These are phyloP conservation scores for Clonostachys chloroleuca DNA, from an alignment of 2,329 filamentous ascomycete genomes.

Conservation along the genomic window DNA sequence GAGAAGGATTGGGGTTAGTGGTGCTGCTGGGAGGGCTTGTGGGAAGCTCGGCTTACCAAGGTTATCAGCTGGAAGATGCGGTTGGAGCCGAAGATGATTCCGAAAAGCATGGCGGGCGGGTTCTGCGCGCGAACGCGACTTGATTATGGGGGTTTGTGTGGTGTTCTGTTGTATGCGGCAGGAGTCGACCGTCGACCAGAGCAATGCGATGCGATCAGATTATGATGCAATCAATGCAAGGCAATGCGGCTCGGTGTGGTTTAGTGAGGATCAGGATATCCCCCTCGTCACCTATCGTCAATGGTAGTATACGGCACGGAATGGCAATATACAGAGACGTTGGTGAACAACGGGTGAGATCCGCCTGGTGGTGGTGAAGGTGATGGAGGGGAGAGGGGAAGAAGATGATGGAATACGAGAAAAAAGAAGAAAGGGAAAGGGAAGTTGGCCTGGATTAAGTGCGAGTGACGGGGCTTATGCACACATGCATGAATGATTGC, in stretches of 20 bases:
- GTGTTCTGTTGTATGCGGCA: neutral
- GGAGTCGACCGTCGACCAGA: too few relatives aligned
- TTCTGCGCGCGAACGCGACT: constrained; percentile 1
- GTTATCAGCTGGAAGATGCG: constrained; percentile 60
- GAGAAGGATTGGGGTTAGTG: neutral
- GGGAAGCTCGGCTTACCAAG: constrained; percentile 38
- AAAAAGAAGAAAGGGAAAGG: neutral
- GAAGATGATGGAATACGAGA: neutral
- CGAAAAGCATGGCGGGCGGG: constrained; percentile 52
- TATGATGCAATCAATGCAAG: too few relatives aligned
- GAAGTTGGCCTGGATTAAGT: neutral
- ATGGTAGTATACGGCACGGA: too few relatives aligned
- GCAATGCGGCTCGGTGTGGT: too few relatives aligned
- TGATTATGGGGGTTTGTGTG: neutral
- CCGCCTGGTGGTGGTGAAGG: neutral
- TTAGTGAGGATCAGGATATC: too few relatives aligned
- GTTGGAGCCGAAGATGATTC: constrained; percentile 58
- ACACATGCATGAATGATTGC: too few relatives aligned
- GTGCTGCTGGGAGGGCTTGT: neutral
- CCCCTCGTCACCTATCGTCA: too few relatives aligned
- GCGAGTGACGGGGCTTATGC: too few relatives aligned
- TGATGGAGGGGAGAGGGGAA: neutral
- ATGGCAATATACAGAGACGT: too few relatives aligned
- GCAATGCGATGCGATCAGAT: too few relatives aligned
- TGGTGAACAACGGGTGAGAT: too few relatives aligned